These are phyloP conservation scores for Gossypium raimondii DNA, from an alignment of 345 rosid genomes.

Conservation along the genomic window DNA sequence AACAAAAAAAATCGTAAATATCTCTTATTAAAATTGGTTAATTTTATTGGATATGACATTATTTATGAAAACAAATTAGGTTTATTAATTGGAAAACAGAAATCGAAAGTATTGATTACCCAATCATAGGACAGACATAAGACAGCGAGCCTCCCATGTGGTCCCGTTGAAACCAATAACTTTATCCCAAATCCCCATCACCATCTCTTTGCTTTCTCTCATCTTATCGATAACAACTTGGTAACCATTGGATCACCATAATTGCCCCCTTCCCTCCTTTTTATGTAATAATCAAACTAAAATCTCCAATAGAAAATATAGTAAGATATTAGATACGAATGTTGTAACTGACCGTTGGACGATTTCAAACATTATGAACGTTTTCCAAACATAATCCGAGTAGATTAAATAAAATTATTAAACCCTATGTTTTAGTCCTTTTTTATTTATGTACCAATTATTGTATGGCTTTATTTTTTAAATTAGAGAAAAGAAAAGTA, in stretches of 20 bases:
- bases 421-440: too few species aligned
- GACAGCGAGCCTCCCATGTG: neutral
- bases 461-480: too few species aligned
- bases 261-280: neutral
- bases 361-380: neutral
- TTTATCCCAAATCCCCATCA: neutral
- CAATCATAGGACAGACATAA: neutral
- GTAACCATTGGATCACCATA: neutral
- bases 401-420: too few species aligned
- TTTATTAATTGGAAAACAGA: neutral
- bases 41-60: neutral
- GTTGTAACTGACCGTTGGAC: neutral
- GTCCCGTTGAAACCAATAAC: conserved; percentile 15
- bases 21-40: neutral
- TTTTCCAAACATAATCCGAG: too few species aligned
- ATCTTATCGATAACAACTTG: conserved; percentile 7
- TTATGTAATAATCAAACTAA: neutral
- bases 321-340: too few species aligned
- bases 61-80: neutral
- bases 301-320: too few species aligned
- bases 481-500: too few species aligned
- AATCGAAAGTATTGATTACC: neutral
- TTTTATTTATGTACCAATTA: too few species aligned
- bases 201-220: conserved; percentile 15
- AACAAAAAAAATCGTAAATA: too few species aligned